Conservation (phyloP, 2,329 filamentous ascomycete genomes). For the Allantophomopsis lycopodina region DNA sequence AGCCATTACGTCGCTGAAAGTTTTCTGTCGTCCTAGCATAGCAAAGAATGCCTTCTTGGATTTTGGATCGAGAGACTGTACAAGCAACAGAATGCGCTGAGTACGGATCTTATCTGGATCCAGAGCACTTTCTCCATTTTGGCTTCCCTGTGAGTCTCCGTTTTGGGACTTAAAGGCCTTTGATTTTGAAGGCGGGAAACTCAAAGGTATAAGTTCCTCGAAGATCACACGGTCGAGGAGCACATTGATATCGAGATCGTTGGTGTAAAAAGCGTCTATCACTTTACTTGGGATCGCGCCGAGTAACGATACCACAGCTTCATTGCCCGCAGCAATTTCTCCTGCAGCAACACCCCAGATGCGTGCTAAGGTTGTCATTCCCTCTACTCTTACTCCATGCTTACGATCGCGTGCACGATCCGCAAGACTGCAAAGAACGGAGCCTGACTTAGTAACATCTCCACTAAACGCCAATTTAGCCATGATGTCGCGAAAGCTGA, state of each 20-base stretch:
- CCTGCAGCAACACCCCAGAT: constrained; percentile 91
- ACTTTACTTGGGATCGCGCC: constrained; percentile 74
- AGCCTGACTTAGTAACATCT: constrained; percentile 60
- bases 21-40: constrained; percentile 65
- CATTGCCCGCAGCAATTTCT: constrained; percentile 73
- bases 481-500: constrained; percentile 69
- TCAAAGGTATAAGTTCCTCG: constrained; percentile 80
- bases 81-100: constrained; percentile 70
- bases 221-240: constrained; percentile 75
- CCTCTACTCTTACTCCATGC: constrained; percentile 67
- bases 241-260: constrained; percentile 74
- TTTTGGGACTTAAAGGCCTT: constrained; percentile 48
- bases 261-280: constrained; percentile 79
- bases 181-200: constrained; percentile 59
- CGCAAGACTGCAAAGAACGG: constrained; percentile 68
- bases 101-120: constrained; percentile 68
- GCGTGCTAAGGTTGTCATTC: constrained; percentile 70
- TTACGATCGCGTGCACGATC: constrained; percentile 84
- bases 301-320: constrained; percentile 60
- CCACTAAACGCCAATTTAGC: constrained; percentile 68
- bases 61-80: constrained; percentile 62
- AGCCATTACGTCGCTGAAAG: constrained; percentile 58
- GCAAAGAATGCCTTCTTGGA: constrained; percentile 83
- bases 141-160: constrained; percentile 29
- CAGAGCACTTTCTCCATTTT: constrained; percentile 28